Evolutionary conservation across 2,329 filamentous ascomycete genomes (phyloP), one percentile per base, ranked within the genome.

Genomic region (Trichophyton simii): DNA sequence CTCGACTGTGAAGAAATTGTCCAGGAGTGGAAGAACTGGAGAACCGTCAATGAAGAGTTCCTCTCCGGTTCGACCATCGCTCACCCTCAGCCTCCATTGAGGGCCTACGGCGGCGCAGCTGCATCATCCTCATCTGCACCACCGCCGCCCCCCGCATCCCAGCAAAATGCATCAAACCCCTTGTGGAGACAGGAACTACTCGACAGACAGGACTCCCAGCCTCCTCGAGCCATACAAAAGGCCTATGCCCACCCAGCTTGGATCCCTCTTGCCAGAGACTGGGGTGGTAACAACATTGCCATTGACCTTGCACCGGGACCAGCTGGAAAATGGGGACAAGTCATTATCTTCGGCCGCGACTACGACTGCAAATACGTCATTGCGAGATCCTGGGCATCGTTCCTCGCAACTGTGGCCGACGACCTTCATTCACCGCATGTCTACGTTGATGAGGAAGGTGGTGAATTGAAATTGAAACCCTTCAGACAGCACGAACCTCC

Each of bases 301-400:
- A 84, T 96, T 55, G 94, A 99, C 74, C 80, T 99, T 62, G 89
- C 91, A 5, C 94, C 94, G 22, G 94, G 94, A 1, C 89, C 92
- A 8, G 83, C 83, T 55, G 94, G 94, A 44, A 88, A 86, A 72
- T 99, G 94, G 92, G 94, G 94, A 60, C 94, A 99, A 73, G 85
- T 99, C 66, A 96, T 99, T 69, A 82, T 99, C 64, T 96, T 95
- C 73, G 94, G 94, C 58, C 89, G 94, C 63, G 94, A 99, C 77
- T 99, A 96, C 75, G 94, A 99, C 72, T 96, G 89, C 75, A 99
- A 99, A 78, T 99, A 96, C 71, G 94, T 99, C 5, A 83, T 99
- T 61, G 89, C 94, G 34, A 85, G 89, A 64, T 97, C 92, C 0
- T 99, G 94, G 94, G 84, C 86, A 15, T 83, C 87, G 8, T 91